Percentiles rank a stretch among this genome's conserved stretches.
Evolutionary conservation across 1,284 basidiomycete genomes (phyloP).

Genomic region (Tylopilus orsonianus): DNA sequence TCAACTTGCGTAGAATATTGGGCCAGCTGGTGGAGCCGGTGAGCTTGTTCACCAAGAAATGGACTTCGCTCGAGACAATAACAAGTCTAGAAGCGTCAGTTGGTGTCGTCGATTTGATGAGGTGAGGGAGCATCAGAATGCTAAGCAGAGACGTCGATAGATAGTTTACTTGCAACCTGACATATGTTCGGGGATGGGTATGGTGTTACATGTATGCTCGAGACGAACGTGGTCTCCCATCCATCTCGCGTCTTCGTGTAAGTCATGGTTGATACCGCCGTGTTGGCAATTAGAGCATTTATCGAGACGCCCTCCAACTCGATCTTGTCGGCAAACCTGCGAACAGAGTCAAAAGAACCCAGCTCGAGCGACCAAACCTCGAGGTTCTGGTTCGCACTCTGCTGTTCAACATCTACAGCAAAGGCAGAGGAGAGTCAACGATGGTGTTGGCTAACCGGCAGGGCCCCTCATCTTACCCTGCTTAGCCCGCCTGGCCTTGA

Average conservation of each 20-base stretch:
- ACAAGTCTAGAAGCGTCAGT: conserved; percentile 27
- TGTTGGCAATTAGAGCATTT: conserved; percentile 30
- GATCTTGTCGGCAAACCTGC: conserved; percentile 28
- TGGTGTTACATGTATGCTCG: neutral
- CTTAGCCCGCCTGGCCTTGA: conserved; percentile 25
- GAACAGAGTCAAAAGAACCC: conserved; percentile 32
- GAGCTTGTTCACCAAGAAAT: conserved; percentile 15
- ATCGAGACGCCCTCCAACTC: conserved; percentile 19
- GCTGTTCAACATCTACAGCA: conserved; percentile 23
- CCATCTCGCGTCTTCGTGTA: conserved; percentile 30
- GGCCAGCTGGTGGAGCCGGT: conserved; percentile 14
- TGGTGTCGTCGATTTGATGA: conserved; percentile 28
- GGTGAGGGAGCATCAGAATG: conserved; percentile 34
- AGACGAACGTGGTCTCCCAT: conserved; percentile 32
- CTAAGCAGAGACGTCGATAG: conserved; percentile 33
- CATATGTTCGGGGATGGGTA: neutral
- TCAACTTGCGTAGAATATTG: conserved; percentile 34
- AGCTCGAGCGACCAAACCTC: conserved; percentile 29
- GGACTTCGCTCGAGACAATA: conserved; percentile 30
- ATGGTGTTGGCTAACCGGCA: neutral
- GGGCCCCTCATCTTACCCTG: conserved; percentile 23
- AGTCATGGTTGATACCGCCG: conserved; percentile 15
- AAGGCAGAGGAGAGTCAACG: neutral
- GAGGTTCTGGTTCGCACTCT: conserved; percentile 19
- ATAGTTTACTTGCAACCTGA: conserved; percentile 36